Evolutionary conservation across 805 yeast genomes (phyloP), one percentile per base, ranked within the genome.

Genomic region (Vanderwaltozyma polyspora): DNA sequence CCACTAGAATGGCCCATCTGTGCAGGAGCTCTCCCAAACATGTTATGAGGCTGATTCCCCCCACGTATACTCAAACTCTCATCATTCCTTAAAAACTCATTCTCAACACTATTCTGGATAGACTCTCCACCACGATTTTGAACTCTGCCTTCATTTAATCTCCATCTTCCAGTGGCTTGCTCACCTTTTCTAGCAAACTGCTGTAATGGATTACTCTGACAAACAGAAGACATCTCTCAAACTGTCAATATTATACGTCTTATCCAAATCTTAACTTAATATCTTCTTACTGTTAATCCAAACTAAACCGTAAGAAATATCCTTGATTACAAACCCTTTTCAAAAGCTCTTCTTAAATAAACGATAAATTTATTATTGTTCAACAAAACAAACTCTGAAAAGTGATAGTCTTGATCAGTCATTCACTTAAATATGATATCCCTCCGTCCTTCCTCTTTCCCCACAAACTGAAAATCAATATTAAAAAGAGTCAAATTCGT

Each of bases 191-290:
- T 22, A 33, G 37, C 38, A 25, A 48, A 36, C 38, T 42, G 44
- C 14, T 43, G 37, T 31, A 49, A 34, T 5, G 55, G 51, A 34
- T 48, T 44, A 5, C 35, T 38, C 21, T 40, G 50, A 32, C 55
- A 49, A 13, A 32, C 28, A 3, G 31, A 19, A 1, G 37, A 25
- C 42, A 39, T 33, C 14, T 25, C 25, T 18, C 3, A n/a, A n/a
- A n/a, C n/a, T n/a, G 22, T 7, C 6, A 5, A 10, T 24, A 22
- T 9, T 25, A 12, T 9, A 24, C 13, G 10, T 7, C 23, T 21
- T 10, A 10, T 21, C 23, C 10, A 10, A 21, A 10, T 21, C 10
- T 8, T 21, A 21, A 10, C 23, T 21, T 21, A 8, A 21, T 21
- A 21, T 8, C 10, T 10, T 10, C 23, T 21, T 7, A 21, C 10